These are phyloP conservation scores for Trypanosoma theileri DNA, from an alignment of 208 protist genomes.

Conservation along the genomic window DNA sequence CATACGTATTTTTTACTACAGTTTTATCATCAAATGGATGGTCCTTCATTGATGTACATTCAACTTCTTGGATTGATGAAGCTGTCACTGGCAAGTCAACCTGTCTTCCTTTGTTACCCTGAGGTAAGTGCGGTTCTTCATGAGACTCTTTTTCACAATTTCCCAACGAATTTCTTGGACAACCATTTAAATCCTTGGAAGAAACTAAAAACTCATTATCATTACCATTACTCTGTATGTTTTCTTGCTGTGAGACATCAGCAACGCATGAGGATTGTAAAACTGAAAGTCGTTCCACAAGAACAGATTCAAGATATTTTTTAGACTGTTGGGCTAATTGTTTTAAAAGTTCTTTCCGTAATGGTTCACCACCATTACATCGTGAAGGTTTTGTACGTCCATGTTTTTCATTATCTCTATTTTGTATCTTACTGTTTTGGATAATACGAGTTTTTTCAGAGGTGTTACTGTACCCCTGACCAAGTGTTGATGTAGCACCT, in stretches of 20 bases:
- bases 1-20: neutral
- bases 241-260: neutral
- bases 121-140: too few species aligned
- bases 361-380: constrained; percentile 19
- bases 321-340: constrained; percentile 69
- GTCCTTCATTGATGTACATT: too few species aligned
- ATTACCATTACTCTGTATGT: too few species aligned
- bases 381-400: constrained; percentile 29
- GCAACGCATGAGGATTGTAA: constrained; percentile 21
- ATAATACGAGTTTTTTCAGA: too few species aligned
- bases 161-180: too few species aligned
- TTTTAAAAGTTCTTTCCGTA: constrained; percentile 52
- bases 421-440: neutral
- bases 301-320: constrained; percentile 64
- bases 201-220: too few species aligned
- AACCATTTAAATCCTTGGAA: too few species aligned
- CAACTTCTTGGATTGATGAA: too few species aligned
- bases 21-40: too few species aligned
- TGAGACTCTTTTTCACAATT: too few species aligned
- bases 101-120: too few species aligned
- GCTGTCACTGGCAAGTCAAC: too few species aligned
- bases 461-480: constrained; percentile 63
- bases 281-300: constrained; percentile 60
- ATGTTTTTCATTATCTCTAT: constrained; percentile 25
- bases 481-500: constrained; percentile 37